Evolutionary conservation across 768 basidiomycete species (phyloP), one percentile per base, ranked within the genome.

Genomic region (Mycena olivaceomarginata): DNA sequence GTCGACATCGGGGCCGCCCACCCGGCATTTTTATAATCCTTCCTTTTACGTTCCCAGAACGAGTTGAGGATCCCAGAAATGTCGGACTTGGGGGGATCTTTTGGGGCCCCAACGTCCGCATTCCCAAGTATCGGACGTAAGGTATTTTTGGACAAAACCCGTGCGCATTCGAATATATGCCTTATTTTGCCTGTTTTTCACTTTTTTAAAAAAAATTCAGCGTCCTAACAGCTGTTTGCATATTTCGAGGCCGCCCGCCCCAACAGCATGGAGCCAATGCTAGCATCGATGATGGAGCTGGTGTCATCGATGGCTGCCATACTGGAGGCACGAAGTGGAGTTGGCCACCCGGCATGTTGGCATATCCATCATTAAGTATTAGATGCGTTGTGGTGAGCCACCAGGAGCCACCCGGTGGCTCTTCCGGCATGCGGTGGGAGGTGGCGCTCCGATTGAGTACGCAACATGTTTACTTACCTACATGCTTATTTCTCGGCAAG

Each of bases 241-340:
- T 56, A 22, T 22, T 56, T 56, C 53, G 53, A 56, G n/a, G 53
- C 53, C 53, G 53, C 53, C 53, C 53, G 53, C 53, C 53, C 53
- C n/a, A 56, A n/a, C 53, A 56, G 53, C n/a, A 56, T 56, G 53
- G 53, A 56, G 53, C 53, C 53, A 56, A 56, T 56, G 53, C 53
- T 56, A 22, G 53, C n/a, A 56, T 56, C n/a, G 31, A 31, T 56
- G 53, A n/a, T 56, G 53, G 53, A 56, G 53, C 53, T 56, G 53
- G 53, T n/a, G 20, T 56, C 53, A 56, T 56, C 22, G 53, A 56
- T 56, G n/a, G n/a, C n/a, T n/a, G n/a, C n/a, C n/a, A n/a, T n/a
- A n/a, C n/a, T n/a, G n/a, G 12, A 56, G 53, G 53, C n/a, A 56
- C 53, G 48, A 48, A 56, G 53, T 56, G 3, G 48, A 8, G 53